Evolutionary conservation across 2,329 filamentous ascomycete genomes (phyloP), one percentile per base, ranked within the genome.

Genomic region (Colletotrichum chlorophyti): DNA sequence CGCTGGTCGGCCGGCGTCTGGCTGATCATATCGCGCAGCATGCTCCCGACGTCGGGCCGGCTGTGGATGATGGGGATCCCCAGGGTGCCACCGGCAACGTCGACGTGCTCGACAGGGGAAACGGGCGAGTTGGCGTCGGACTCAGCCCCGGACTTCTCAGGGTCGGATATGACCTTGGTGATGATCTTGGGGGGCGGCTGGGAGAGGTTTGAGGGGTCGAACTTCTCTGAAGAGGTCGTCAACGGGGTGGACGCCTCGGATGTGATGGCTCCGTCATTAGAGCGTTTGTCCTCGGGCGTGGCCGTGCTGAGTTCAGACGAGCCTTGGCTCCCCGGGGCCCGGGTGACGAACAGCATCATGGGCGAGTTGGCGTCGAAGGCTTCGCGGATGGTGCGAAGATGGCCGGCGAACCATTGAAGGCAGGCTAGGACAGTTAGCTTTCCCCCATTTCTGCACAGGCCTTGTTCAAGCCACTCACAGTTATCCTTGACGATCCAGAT

Each of bases 401-500:
- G 70, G n/a, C 68, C 37, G 1, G 70, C 62, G 58, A 74, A 77
- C 75, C 75, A 78, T 12, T 66, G 59, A 17, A 78, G 60, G 45
- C 70, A 69, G 8, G 69, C 74, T 77, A 19, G 24, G 23, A 29
- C 23, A 21, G 26, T 58, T 26, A 55, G 23, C 9, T 24, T 19
- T 43, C n/a, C n/a, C n/a, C n/a, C n/a, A n/a, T 52, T 63, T 23
- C 64, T 49, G 15, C 24, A 37, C 41, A 27, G 17, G 24, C 15
- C 9, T 11, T 7, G 19, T 23, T 46, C n/a, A 34, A 6, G 17
- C 8, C 17, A 64, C 74, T 66, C 64, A 76, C 76, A 63, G 37
- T 68, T 64, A 31, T 76, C 60, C 38, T 69, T 73, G 10, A 78
- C 70, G 47, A 73, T 68, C 76, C 76, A 79, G 12, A 78, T 63